Evolutionary conservation across 306 rosid genomes (phyloP).

Genomic region (Cucurbita ficifolia): DNA sequence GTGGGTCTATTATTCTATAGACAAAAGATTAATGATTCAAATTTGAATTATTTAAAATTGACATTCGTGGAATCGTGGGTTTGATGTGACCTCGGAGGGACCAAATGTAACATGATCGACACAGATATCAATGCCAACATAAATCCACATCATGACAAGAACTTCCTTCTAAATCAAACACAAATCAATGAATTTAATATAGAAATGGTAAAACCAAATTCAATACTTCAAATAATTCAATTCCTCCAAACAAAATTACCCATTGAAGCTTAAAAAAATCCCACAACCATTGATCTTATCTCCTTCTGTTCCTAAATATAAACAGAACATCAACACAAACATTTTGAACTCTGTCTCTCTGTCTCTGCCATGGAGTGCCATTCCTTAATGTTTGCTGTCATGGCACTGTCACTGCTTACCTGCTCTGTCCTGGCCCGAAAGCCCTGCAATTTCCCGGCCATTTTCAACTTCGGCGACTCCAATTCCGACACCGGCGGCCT

Average conservation of each 20-base stretch:
- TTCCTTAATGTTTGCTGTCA: background rate
- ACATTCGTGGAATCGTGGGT: background rate
- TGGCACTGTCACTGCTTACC: constrained; percentile 13
- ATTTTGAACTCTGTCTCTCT: background rate
- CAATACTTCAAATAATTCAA: no score
- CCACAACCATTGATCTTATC: background rate
- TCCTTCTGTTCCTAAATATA: background rate
- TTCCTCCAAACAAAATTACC: no score
- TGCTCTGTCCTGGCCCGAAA: constrained; percentile 1
- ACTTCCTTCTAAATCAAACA: no score
- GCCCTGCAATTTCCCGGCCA: constrained; percentile 52
- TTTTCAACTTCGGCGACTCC: constrained; percentile 84
- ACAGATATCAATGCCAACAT: background rate
- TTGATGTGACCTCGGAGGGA: background rate
- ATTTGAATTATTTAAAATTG: background rate
- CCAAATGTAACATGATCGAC: background rate
- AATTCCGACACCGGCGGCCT: constrained; percentile 97
- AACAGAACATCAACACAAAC: background rate
- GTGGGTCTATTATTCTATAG: no score
- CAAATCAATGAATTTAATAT: no score
- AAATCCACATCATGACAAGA: background rate
- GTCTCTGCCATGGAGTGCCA: constrained; percentile 10
- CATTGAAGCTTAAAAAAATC: no score
- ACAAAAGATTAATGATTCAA: no score
- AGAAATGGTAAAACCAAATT: no score